Evolutionary conservation across 2,329 filamentous ascomycete species (phyloP).

Genomic region (Dactylellina leptospora): DNA sequence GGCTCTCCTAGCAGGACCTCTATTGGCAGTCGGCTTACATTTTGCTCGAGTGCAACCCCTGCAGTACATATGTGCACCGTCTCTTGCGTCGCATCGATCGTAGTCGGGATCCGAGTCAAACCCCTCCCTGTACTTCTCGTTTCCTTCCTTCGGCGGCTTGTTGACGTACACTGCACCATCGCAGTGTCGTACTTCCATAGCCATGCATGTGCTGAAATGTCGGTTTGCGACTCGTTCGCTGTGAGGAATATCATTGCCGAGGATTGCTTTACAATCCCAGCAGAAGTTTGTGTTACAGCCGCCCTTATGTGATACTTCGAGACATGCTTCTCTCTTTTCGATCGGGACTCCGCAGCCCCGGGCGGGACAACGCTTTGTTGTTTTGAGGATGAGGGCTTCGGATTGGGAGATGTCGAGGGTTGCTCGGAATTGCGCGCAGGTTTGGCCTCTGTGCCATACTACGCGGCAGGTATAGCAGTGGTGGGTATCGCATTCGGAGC

Average conservation of each 20-base stretch:
- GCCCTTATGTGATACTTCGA: conserved; percentile 41
- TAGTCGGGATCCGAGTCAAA: conserved; percentile 30
- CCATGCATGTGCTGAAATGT: conserved; percentile 44
- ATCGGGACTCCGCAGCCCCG: conserved; percentile 44
- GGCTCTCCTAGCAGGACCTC: background rate
- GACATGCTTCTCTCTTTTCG: conserved; percentile 43
- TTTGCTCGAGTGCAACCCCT: conserved; percentile 23
- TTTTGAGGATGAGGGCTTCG: conserved; percentile 49
- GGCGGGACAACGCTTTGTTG: conserved; percentile 39
- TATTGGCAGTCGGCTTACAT: conserved; percentile 24
- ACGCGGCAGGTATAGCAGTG: conserved; percentile 47
- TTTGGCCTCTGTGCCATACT: conserved; percentile 37
- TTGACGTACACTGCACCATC: conserved; percentile 31
- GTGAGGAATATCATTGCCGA: conserved; percentile 42
- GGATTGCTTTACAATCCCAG: conserved; percentile 50
- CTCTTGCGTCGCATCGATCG: conserved; percentile 31
- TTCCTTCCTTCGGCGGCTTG: conserved; percentile 39
- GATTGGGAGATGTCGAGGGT: conserved; percentile 35
- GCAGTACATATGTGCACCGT: conserved; percentile 50
- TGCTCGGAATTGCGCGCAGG: conserved; percentile 37
- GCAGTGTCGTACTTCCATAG: conserved; percentile 47
- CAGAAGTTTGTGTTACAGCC: conserved; percentile 52
- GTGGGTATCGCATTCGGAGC: conserved; percentile 47
- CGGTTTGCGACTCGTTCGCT: conserved; percentile 46
- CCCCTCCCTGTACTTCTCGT: conserved; percentile 41